Conservation (phyloP, 2,329 filamentous ascomycete species). For the Elsinoe ampelina region DNA sequence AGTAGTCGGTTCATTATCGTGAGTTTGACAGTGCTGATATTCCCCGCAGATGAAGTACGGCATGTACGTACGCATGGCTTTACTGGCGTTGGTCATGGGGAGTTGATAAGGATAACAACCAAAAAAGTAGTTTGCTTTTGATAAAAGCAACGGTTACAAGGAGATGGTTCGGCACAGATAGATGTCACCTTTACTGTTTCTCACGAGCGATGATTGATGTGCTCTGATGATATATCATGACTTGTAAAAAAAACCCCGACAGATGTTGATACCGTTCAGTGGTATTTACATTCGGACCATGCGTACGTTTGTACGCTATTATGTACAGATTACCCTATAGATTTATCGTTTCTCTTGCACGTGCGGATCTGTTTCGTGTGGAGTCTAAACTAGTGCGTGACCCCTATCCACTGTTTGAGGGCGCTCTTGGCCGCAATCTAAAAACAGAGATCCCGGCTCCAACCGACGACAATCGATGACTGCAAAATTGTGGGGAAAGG, state of each 20-base stretch:
- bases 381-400: slow-evolving; percentile 2
- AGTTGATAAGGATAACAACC: slow-evolving; percentile 23
- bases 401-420: not conserved
- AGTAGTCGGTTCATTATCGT: slow-evolving; percentile 33
- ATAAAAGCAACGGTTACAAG: not conserved
- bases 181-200: not conserved
- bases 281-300: not conserved
- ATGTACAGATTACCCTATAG: slow-evolving; percentile 10
- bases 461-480: not conserved
- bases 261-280: not conserved
- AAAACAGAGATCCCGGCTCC: not conserved
- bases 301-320: slow-evolving; percentile 9
- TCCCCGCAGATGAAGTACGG: slow-evolving; percentile 80
- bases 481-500: not conserved
- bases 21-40: slow-evolving; percentile 33
- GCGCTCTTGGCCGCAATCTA: not conserved
- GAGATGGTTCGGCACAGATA: not conserved
- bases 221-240: slow-evolving; percentile 9
- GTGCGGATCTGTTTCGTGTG: slow-evolving; percentile 1
- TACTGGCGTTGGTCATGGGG: slow-evolving; percentile 86
- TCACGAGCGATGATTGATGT: slow-evolving; percentile 10
- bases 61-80: slow-evolving; percentile 93
- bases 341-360: not conserved
- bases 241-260: slow-evolving; percentile 2
- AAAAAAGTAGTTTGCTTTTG: slow-evolving; percentile 15